Percentiles rank a stretch among this genome's conserved stretches.
Evolutionary conservation across 2,329 filamentous ascomycete genomes (phyloP).

Genomic region (Aspergillus sp.): DNA sequence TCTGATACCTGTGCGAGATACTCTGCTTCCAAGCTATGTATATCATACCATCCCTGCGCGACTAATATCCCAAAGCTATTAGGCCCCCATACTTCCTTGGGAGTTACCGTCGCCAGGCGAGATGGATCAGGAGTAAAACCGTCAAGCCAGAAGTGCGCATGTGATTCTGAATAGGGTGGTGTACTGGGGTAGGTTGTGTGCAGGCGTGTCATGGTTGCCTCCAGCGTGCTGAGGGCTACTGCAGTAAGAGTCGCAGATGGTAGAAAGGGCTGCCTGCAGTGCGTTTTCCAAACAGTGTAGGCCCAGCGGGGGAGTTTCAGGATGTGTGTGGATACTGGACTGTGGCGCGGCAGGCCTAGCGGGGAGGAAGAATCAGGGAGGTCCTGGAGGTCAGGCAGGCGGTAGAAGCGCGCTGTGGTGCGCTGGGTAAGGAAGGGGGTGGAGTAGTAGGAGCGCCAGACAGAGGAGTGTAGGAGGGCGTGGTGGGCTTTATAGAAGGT

Average conservation of each 20-base stretch:
- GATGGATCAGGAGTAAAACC: conserved; percentile 5
- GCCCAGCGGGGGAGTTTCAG: conserved; percentile 17
- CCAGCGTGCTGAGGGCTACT: conserved; percentile 14
- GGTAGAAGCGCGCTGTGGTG: conserved; percentile 16
- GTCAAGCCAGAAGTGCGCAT: conserved; percentile 17
- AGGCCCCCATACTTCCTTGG: conserved; percentile 6
- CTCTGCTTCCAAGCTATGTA: conserved; percentile 9
- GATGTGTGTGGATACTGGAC: conserved; percentile 5
- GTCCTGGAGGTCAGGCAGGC: conserved; percentile 16
- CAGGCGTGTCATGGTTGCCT: conserved; percentile 12
- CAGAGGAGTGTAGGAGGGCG: conserved; percentile 10
- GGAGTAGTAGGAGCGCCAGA: conserved; percentile 10
- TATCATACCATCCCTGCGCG: conserved; percentile 12
- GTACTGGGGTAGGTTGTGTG: conserved; percentile 7
- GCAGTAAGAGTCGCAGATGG: conserved; percentile 8
- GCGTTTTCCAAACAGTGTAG: conserved; percentile 8
- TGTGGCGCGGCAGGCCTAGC: conserved; percentile 6
- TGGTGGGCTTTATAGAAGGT: conserved; percentile 12
- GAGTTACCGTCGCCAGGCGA: conserved; percentile 1
- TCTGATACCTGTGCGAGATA: conserved; percentile 10
- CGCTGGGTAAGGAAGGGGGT: conserved; percentile 8
- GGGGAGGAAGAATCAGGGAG: conserved; percentile 13
- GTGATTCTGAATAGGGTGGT: conserved; percentile 13
- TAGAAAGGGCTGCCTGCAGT: conserved; percentile 8
- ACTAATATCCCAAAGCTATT: conserved; percentile 9